These are phyloP conservation scores for Physcomitrium patens DNA, from an alignment of 225 moss, liverwort and hornwort species.

Conservation along the genomic window DNA sequence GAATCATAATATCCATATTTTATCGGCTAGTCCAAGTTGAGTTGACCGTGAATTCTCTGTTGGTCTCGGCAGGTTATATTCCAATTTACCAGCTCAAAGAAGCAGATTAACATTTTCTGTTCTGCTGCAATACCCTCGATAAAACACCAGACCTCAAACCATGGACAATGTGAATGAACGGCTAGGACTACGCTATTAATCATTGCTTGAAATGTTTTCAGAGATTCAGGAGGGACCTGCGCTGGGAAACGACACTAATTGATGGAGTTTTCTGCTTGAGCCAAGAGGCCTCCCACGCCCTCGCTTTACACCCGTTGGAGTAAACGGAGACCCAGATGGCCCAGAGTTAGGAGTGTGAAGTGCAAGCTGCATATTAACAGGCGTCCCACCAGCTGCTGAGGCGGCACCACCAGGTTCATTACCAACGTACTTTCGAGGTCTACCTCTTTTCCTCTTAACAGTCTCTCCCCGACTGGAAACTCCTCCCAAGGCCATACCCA, in stretches of 20 bases:
- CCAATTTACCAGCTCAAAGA: too few species aligned
- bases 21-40: too few species aligned
- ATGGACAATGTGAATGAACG: too few species aligned
- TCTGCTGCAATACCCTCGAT: too few species aligned
- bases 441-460: constrained; percentile 67
- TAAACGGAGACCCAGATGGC: constrained; percentile 35
- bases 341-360: constrained; percentile 35
- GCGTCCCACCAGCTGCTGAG: constrained; percentile 26
- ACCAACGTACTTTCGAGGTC: constrained; percentile 67
- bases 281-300: constrained; percentile 71
- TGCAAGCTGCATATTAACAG: constrained; percentile 47
- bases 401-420: constrained; percentile 26
- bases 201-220: neutral
- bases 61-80: too few species aligned
- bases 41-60: neutral
- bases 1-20: neutral
- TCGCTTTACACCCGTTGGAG: constrained; percentile 55
- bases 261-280: constrained; percentile 73
- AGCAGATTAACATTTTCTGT: too few species aligned
- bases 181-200: too few species aligned
- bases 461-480: constrained; percentile 42
- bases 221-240: constrained; percentile 10
- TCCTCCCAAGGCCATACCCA: constrained; percentile 38
- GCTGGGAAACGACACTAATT: constrained; percentile 60
- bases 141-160: too few species aligned